These are phyloP conservation scores for Ceratocystis variospora DNA, from an alignment of 2,329 filamentous ascomycete species.

Conservation along the genomic window DNA sequence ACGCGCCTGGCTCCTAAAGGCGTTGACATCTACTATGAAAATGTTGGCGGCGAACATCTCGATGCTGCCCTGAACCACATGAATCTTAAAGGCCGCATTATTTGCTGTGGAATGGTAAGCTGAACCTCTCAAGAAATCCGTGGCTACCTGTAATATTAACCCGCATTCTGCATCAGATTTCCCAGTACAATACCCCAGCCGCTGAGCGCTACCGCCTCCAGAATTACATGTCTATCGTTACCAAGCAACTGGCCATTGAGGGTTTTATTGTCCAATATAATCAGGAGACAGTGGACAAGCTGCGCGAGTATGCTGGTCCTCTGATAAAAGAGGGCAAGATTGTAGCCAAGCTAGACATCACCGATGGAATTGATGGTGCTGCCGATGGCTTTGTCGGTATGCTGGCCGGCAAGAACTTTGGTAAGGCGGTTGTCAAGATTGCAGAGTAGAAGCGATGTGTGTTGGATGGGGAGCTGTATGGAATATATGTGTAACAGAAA, in stretches of 20 bases:
- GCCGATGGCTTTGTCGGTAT: slow-evolving; percentile 61
- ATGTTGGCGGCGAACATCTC: slow-evolving; percentile 40
- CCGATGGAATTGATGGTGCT: slow-evolving; percentile 66
- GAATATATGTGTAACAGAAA: background rate
- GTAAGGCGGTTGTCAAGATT: slow-evolving; percentile 68
- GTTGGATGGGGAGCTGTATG: background rate
- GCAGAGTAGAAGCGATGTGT: slow-evolving; percentile 16
- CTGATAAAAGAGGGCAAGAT: slow-evolving; percentile 58
- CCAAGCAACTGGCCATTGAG: slow-evolving; percentile 54
- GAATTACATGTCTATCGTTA: slow-evolving; percentile 51
- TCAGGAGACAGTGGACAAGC: slow-evolving; percentile 59
- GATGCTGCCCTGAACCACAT: slow-evolving; percentile 33
- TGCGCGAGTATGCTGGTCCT: slow-evolving; percentile 45
- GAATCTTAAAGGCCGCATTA: slow-evolving; percentile 53
- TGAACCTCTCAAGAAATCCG: background rate
- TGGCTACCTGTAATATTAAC: background rate
- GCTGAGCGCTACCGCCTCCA: slow-evolving; percentile 49
- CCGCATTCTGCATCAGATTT: slow-evolving; percentile 34
- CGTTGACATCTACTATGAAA: slow-evolving; percentile 53
- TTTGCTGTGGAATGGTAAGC: slow-evolving; percentile 47
- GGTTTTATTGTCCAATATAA: slow-evolving; percentile 66
- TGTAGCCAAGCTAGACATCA: slow-evolving; percentile 54
- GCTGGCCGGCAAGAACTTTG: slow-evolving; percentile 67
- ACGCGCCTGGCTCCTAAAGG: slow-evolving; percentile 58
- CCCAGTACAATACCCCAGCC: slow-evolving; percentile 52